Percentiles rank a stretch among this genome's conserved stretches.
Evolutionary conservation across 805 yeast species (phyloP).

Genomic region (Phaffomyces thermotolerans): DNA sequence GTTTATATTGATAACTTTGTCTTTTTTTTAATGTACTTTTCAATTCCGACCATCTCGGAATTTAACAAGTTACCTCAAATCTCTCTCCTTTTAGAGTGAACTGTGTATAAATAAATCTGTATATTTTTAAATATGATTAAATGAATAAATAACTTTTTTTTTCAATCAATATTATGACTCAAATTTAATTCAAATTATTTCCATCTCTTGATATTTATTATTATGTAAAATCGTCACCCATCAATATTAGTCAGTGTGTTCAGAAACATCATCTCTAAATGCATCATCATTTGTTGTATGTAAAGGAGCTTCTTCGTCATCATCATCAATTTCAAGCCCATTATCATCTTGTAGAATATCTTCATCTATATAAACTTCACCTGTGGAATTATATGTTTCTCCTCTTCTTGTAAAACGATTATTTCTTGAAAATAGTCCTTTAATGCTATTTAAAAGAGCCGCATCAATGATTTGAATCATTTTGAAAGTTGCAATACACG

Average conservation of each 20-base stretch:
- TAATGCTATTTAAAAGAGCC: conserved; percentile 12
- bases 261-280: conserved; percentile 6
- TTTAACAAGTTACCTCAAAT: too few relatives aligned
- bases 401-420: conserved; percentile 19
- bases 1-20: too few relatives aligned
- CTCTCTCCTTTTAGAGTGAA: too few relatives aligned
- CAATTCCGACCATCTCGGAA: too few relatives aligned
- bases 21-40: too few relatives aligned
- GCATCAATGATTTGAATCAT: conserved; percentile 22
- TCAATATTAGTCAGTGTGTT: conserved; percentile 1
- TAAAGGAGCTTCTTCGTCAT: conserved; percentile 12
- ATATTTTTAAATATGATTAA: neutral
- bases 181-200: conserved; percentile 2
- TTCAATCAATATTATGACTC: too few relatives aligned
- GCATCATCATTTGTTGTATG: neutral
- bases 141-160: neutral
- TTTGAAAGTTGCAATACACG: conserved; percentile 24
- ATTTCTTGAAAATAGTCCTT: conserved; percentile 13
- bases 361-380: conserved; percentile 19
- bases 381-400: conserved; percentile 15
- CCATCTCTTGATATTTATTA: conserved; percentile 14
- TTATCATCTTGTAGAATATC: conserved; percentile 20
- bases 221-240: conserved; percentile 9
- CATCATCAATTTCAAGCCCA: conserved; percentile 21
- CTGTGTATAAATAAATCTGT: neutral